phyloP scores from a whole-genome alignment of 331 rosid genomes.

The Cydonia oblonga region DNA sequence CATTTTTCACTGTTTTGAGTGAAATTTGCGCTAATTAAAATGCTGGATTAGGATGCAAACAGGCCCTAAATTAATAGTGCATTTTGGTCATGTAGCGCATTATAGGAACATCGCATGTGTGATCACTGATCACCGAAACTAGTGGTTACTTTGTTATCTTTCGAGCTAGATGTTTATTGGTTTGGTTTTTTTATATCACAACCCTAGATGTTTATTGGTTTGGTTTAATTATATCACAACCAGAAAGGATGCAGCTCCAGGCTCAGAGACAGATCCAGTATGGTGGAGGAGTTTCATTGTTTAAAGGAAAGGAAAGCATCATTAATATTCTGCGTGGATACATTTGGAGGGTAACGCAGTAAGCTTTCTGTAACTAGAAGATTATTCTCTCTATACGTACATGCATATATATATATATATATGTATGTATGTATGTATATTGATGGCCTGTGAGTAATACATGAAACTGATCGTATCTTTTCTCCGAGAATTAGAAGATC shows the following conservation, averaged over 20 bases:
- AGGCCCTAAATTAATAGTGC: neutral
- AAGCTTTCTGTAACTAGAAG: neutral
- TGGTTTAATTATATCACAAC: neutral
- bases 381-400: neutral
- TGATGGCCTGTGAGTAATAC: neutral
- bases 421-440: neutral
- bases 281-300: neutral
- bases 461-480: neutral
- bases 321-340: neutral
- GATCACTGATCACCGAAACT: neutral
- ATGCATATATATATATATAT: neutral
- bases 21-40: neutral
- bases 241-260: neutral
- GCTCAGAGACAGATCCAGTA: neutral
- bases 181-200: neutral
- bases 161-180: neutral
- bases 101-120: neutral
- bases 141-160: neutral
- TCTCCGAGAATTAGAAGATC: neutral
- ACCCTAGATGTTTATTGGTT: neutral
- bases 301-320: neutral
- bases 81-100: neutral
- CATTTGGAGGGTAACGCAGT: neutral
- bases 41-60: neutral
- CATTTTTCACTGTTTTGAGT: neutral